A percentile compares a stretch with the other conserved stretches of the same genome.
phyloP scores from a whole-genome alignment of 2,329 filamentous ascomycete species.

The Stemphylium lycopersici region DNA sequence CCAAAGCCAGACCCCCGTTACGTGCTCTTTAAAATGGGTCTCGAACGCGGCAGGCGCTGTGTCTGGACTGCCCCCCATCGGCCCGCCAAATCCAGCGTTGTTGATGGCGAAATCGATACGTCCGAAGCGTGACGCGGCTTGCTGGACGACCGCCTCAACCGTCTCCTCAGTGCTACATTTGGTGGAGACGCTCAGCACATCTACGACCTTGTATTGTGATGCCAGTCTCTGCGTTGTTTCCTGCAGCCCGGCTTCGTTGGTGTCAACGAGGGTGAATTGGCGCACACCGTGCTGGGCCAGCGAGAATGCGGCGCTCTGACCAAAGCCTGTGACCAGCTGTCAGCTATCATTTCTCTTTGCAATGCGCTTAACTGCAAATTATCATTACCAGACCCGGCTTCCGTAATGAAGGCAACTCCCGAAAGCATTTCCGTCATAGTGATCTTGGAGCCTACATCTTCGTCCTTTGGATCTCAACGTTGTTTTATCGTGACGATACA shows the following conservation, averaged over 20 bases:
- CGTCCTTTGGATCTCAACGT: constrained; percentile 3
- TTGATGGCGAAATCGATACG: constrained; percentile 61
- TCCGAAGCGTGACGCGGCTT: constrained; percentile 48
- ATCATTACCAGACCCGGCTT: constrained; percentile 15
- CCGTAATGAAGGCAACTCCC: constrained; percentile 14
- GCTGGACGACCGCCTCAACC: constrained; percentile 45
- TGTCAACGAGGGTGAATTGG: constrained; percentile 16
- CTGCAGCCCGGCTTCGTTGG: constrained; percentile 12
- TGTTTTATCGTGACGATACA: constrained; percentile 13
- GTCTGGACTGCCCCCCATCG: constrained; percentile 51
- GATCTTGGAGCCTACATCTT: constrained; percentile 4
- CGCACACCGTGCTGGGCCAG: constrained; percentile 10
- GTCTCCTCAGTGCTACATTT: constrained; percentile 28
- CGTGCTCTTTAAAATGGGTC: constrained; percentile 57
- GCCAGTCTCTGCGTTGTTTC: constrained; percentile 13
- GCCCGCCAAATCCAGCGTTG: constrained; percentile 57
- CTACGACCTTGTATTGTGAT: constrained; percentile 3
- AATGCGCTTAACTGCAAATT: background rate
- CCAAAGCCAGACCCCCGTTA: constrained; percentile 62
- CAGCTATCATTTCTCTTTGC: constrained; percentile 3
- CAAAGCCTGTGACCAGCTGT: constrained; percentile 10
- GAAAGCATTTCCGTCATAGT: constrained; percentile 12
- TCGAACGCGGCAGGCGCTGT: constrained; percentile 55
- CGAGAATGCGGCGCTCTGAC: constrained; percentile 14
- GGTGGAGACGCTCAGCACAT: constrained; percentile 12